These are phyloP conservation scores for Lolium perenne DNA, from an alignment of 176 grass and related monocot genomes.

Conservation along the genomic window DNA sequence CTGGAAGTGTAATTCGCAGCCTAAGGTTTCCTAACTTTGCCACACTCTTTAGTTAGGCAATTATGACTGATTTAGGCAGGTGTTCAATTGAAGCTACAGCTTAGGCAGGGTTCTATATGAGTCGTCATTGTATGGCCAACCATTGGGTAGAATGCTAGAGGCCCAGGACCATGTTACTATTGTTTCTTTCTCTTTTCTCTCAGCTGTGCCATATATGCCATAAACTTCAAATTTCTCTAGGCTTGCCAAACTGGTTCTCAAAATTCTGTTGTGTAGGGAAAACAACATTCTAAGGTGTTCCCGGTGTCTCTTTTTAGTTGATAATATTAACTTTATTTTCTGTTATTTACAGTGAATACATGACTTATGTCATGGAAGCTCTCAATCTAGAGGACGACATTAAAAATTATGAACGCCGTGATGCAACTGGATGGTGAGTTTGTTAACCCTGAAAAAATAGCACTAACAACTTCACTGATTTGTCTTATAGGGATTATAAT, in stretches of 20 bases:
- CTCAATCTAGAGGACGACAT: constrained; percentile 96
- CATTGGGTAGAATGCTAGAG: constrained; percentile 22
- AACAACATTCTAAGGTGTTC: constrained; percentile 1
- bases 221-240: constrained; percentile 3
- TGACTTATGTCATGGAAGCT: constrained; percentile 93
- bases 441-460: constrained; percentile 35
- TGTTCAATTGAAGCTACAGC: not conserved
- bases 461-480: not conserved
- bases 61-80: not conserved
- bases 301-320: constrained; percentile 22
- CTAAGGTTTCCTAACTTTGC: constrained; percentile 2
- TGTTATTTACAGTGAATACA: constrained; percentile 88
- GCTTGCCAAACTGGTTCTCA: not conserved
- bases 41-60: constrained; percentile 13
- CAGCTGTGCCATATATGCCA: not conserved
- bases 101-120: constrained; percentile 14
- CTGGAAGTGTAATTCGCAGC: not conserved
- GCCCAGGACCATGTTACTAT: constrained; percentile 4
- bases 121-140: not conserved
- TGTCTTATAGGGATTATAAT: not conserved
- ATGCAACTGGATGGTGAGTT: constrained; percentile 96
- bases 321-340: constrained; percentile 34
- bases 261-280: constrained; percentile 13
- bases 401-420: constrained; percentile 89
- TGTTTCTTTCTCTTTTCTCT: constrained; percentile 23